Base-by-base conservation (phyloP, 1,284 basidiomycete species). In the Coniferiporia sulphurascens region DNA sequence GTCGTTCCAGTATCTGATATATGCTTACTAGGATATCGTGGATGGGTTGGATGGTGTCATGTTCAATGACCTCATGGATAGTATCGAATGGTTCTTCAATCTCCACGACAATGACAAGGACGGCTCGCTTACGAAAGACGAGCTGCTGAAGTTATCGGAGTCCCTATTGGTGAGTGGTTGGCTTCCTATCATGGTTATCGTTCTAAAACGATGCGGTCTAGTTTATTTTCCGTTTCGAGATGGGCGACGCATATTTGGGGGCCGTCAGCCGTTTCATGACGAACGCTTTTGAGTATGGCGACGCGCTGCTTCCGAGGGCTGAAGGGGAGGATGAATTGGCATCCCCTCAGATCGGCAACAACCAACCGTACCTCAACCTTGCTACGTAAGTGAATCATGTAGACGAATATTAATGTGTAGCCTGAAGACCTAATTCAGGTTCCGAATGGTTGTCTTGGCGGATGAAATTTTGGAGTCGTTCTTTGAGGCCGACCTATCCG, bases 81-180 rank as follows among this genome's bases (percentile, higher is more conserved):
- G 93, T 67, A 98, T 98, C 67, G 92, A 97, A 71, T 98, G 96
- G 95, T 96, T 99, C 76, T 98, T 99, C 75, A 90, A 91, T 65
- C 73, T 99, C 54, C 94, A 98, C 66, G 95, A 98, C 76, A 95
- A 95, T 73, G 90, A 98, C 72, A 94, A 93, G 65, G 95, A 98
- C 68, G 94, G 94, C 0, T 95, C 80, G 69, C 76, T 99, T 63
- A 96, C 95, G 1, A 98, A 96, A 73, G 95, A 98, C 68, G 96
- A 99, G 72, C 92, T 98, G 34, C 76, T 99, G 65, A 97, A 94
- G 1, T 75, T 99, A 44, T 98, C 95, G 2, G 95, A 98, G 73
- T 93, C 93, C 15, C 81, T 99, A 55, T 76, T 99, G 73, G 93
- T 95, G 55, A 70, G 88, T 71, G 9, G 52, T 56, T 56, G 9